Evolutionary conservation across 2,329 filamentous ascomycete genomes (phyloP).

Genomic region (Sclerotinia glacialis): DNA sequence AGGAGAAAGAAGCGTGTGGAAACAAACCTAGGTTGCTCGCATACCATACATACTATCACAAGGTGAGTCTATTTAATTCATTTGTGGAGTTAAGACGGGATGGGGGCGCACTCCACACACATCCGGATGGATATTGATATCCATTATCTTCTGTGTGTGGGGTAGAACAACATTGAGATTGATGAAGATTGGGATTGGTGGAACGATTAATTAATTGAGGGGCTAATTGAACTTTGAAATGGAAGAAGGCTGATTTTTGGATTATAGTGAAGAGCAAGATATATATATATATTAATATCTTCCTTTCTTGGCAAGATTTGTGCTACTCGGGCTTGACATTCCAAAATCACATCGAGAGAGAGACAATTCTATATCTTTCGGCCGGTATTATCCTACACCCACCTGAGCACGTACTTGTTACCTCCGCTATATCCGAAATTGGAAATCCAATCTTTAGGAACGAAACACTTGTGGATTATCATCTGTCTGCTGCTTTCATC

Average conservation of each 20-base stretch:
- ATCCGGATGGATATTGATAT: neutral
- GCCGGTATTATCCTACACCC: neutral
- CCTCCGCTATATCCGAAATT: conserved; percentile 8
- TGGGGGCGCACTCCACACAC: neutral
- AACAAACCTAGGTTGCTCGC: neutral
- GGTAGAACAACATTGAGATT: neutral
- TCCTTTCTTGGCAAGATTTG: neutral
- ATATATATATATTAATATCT: neutral
- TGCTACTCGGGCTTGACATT: neutral
- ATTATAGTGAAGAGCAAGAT: neutral
- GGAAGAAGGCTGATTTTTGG: conserved; percentile 2
- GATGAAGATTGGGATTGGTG: neutral
- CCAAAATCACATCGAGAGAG: neutral
- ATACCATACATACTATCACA: neutral
- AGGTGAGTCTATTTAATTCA: neutral
- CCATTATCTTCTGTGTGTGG: neutral
- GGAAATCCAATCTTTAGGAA: neutral
- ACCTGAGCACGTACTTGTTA: neutral
- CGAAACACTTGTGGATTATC: neutral
- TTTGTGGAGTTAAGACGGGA: conserved; percentile 9
- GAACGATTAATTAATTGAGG: neutral
- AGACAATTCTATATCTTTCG: neutral
- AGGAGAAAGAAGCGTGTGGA: neutral
- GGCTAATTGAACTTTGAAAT: neutral
- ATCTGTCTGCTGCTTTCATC: neutral